Percentiles rank a stretch among this genome's conserved stretches.
Conservation (phyloP, 139 green algal genomes). For the Chlorella sp. region DNA sequence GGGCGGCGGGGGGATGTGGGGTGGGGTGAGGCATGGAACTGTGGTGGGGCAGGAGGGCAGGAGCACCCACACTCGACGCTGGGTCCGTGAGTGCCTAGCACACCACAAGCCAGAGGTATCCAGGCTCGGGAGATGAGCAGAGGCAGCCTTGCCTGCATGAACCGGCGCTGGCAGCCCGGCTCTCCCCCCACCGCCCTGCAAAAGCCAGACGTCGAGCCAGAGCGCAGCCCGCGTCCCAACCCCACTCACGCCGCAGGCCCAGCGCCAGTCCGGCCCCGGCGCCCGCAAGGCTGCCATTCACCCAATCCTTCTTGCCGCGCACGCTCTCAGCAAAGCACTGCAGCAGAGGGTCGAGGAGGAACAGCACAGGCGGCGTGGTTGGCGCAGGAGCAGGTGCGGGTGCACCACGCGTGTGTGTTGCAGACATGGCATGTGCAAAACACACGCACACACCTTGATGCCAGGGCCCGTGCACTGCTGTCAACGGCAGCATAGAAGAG, state of each 20-base stretch:
- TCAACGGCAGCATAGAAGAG: too few species aligned
- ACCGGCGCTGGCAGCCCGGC: neutral
- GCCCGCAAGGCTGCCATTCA: slow-evolving; percentile 56
- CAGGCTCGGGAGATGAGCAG: neutral
- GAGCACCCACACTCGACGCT: too few species aligned
- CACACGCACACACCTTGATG: too few species aligned
- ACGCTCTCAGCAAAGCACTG: slow-evolving; percentile 49
- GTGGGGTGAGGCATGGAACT: neutral
- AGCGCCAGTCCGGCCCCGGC: slow-evolving; percentile 47
- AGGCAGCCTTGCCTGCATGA: neutral
- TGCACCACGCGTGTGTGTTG: neutral
- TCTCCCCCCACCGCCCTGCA: neutral
- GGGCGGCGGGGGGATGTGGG: neutral
- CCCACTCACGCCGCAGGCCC: slow-evolving; percentile 44
- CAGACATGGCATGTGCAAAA: neutral
- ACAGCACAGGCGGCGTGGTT: neutral
- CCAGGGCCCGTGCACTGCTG: neutral
- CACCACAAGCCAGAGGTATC: neutral
- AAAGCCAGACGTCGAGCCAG: neutral
- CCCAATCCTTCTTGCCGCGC: slow-evolving; percentile 58
- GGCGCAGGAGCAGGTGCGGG: neutral
- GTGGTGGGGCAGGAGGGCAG: neutral
- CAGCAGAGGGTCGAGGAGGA: neutral
- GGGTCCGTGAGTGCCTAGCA: neutral
- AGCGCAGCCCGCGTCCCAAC: neutral